phyloP scores from a whole-genome alignment of 768 basidiomycete species.

The Candolleomyces aberdarensis region DNA sequence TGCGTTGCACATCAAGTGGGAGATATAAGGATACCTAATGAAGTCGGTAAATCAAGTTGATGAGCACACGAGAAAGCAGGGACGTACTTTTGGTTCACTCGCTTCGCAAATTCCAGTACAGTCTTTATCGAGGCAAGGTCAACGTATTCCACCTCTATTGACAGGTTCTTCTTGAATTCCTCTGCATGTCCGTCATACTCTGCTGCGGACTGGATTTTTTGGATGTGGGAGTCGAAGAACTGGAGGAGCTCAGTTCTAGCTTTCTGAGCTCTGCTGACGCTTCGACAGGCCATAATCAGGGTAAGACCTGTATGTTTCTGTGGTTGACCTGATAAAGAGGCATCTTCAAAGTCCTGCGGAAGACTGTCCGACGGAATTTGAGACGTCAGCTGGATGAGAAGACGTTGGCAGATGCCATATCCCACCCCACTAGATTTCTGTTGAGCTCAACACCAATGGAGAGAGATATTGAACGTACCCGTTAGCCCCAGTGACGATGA shows the following conservation, averaged over 20 bases:
- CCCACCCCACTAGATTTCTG: constrained; percentile 64
- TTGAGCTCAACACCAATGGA: background rate
- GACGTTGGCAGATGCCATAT: constrained; percentile 77
- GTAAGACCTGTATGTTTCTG: constrained; percentile 52
- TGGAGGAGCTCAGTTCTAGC: constrained; percentile 54
- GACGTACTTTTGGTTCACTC: constrained; percentile 53
- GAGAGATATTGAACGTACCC: constrained; percentile 37
- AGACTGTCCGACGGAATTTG: constrained; percentile 46
- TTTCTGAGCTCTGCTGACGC: constrained; percentile 53
- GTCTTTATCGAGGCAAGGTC: constrained; percentile 63
- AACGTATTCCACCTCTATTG: constrained; percentile 57
- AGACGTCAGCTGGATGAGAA: constrained; percentile 65
- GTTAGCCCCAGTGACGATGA: constrained; percentile 73
- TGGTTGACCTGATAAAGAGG: constrained; percentile 15
- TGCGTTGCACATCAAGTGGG: constrained; percentile 80
- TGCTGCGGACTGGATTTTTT: constrained; percentile 26
- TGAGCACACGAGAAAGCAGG: background rate
- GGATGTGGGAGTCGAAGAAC: constrained; percentile 55
- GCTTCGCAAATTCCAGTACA: constrained; percentile 59
- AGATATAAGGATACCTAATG: constrained; percentile 72
- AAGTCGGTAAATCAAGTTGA: background rate
- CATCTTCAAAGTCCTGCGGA: constrained; percentile 39
- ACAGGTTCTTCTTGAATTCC: constrained; percentile 54
- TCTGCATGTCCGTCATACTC: constrained; percentile 52
- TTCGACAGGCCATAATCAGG: constrained; percentile 80